phyloP scores from a whole-genome alignment of 345 rosid genomes.

The Populus pruinosa region DNA sequence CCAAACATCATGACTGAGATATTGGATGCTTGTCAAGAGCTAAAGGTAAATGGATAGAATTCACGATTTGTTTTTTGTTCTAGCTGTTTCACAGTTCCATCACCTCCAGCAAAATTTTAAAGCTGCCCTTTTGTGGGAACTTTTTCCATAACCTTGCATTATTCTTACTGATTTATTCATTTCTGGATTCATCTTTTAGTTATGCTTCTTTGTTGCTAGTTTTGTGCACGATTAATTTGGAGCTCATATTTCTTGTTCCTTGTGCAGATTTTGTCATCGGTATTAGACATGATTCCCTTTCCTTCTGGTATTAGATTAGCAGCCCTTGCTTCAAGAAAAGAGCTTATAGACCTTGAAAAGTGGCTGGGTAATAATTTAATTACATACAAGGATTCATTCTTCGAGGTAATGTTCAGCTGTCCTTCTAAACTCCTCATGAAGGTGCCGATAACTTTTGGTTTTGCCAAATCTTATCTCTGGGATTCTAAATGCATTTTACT shows the following conservation, averaged over 20 bases:
- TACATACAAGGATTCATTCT: slow-evolving; percentile 63
- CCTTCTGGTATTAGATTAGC: slow-evolving; percentile 70
- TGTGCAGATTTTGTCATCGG: slow-evolving; percentile 62
- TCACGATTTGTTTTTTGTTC: not conserved
- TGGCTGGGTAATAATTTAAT: slow-evolving; percentile 67
- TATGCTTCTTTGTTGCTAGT: not conserved
- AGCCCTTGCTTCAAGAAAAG: slow-evolving; percentile 77
- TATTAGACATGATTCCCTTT: slow-evolving; percentile 72
- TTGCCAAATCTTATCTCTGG: not conserved
- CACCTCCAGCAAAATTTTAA: not conserved
- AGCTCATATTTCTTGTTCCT: slow-evolving; percentile 3
- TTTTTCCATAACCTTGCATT: not conserved
- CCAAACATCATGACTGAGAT: slow-evolving; percentile 56
- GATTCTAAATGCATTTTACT: not conserved
- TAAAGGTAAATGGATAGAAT: slow-evolving; percentile 51
- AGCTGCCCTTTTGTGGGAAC: not conserved
- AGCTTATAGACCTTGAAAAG: slow-evolving; percentile 68
- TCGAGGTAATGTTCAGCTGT: slow-evolving; percentile 51
- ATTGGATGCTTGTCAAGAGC: slow-evolving; percentile 71
- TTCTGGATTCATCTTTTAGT: not conserved
- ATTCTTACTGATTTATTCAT: not conserved
- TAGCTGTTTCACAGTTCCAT: not conserved
- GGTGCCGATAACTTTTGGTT: not conserved
- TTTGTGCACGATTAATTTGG: not conserved
- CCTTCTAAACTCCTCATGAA: not conserved